Base-by-base conservation (phyloP, 2,329 filamentous ascomycete genomes). In the Capronia epimyces region DNA sequence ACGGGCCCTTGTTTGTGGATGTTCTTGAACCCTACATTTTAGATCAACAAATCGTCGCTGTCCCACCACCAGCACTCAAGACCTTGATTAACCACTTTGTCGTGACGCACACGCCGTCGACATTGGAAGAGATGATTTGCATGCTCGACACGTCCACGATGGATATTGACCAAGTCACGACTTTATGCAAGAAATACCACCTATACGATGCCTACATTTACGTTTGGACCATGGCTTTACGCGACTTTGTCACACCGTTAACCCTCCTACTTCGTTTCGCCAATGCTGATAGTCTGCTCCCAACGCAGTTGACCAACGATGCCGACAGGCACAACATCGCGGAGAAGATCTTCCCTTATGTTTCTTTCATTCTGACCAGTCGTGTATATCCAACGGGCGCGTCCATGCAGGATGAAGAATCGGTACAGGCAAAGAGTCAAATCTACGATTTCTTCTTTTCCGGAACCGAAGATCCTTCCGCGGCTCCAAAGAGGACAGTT, bases 201-300 rank as follows among this genome's bases (percentile, higher is more conserved):
- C 78, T 98, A 3, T 98, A 96, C 64, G 94, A 98, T 68, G 94
- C 93, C 1, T 79, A 96, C 50, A 89, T 94, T 37, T 96, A 97
- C 66, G 87, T 98, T 49, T 98, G 93, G 93, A 97, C 95, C 54
- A 85, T 88, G 67, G 89, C 89, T 2, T 74, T 98, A 22, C 75
- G 76, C 55, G 94, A 98, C 67, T 96, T 94, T 63, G 83, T 96
- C 55, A 94, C 90, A 1, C 91, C 93, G 1, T 75, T 97, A 50
- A 84, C 89, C 60, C 89, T 96, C 55, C 78, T 98, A 1, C 52
- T 57, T 20, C 49, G 50, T 13, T 42, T 50, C 25, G 52, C 52
- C 3, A 43, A 50, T 37, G 15, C 25, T 20, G 46, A 49, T 20
- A 27, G 42, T 6, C 7, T 20, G 9, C 3, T 21, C 3, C 29